A percentile compares a stretch with the other conserved stretches of the same genome.
phyloP scores from a whole-genome alignment of 2,329 filamentous ascomycete genomes.

The Cucurbitaria berberidis region DNA sequence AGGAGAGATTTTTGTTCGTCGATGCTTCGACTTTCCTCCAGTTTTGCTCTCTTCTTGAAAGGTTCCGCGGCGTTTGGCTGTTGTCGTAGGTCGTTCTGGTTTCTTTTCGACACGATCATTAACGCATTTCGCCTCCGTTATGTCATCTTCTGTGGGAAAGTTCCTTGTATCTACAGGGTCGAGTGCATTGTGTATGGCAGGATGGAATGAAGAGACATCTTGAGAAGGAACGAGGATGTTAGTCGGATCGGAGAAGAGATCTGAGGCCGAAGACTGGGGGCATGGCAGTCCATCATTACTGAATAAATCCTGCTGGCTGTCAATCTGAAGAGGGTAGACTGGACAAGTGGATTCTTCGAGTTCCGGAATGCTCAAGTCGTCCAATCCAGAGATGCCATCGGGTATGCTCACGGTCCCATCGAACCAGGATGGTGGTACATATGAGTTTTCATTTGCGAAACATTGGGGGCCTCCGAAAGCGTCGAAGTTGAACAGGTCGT shows the following conservation, averaged over 20 bases:
- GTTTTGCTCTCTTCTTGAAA: background rate
- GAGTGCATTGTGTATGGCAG: too few species aligned
- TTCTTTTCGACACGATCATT: background rate
- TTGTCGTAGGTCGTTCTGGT: background rate
- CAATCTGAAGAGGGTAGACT: background rate
- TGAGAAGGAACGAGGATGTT: background rate
- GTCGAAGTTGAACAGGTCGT: background rate
- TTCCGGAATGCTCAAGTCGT: background rate
- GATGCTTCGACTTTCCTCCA: background rate
- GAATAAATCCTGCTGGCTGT: background rate
- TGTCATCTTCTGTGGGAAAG: background rate
- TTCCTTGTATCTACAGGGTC: background rate
- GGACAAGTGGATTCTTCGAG: background rate
- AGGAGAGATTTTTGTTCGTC: background rate
- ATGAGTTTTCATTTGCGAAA: background rate
- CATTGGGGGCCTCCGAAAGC: background rate
- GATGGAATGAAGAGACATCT: background rate
- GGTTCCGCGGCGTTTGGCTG: background rate
- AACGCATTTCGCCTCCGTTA: background rate
- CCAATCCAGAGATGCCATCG: background rate
- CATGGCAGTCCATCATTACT: background rate
- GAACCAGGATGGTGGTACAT: background rate
- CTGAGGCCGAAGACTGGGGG: background rate
- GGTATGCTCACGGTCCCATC: background rate
- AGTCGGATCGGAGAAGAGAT: background rate